Conservation (phyloP, 345 rosid genomes). For the Eutrema yunnanense region DNA sequence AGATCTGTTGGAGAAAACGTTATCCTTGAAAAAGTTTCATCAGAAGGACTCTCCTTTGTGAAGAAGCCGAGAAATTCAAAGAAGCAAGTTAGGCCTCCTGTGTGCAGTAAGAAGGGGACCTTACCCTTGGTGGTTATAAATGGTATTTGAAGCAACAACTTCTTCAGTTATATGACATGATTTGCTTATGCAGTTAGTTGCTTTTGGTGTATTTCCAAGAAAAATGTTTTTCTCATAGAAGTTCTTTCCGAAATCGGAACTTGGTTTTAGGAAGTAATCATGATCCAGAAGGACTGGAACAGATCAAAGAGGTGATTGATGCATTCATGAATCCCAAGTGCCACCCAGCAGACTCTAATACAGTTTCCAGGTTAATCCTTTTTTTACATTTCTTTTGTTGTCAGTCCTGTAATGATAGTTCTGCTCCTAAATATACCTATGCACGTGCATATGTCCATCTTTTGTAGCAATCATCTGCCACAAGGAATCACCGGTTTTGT, state of each 20-base stretch:
- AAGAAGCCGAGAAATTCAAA: slow-evolving; percentile 45
- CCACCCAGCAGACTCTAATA: slow-evolving; percentile 62
- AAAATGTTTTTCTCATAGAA: neutral
- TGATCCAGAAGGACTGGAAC: slow-evolving; percentile 33
- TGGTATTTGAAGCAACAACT: slow-evolving; percentile 36
- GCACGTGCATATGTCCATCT: neutral
- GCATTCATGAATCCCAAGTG: slow-evolving; percentile 86
- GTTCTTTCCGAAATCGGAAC: neutral
- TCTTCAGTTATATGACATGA: slow-evolving; percentile 2
- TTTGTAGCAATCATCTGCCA: slow-evolving; percentile 6
- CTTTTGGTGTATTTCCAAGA: neutral
- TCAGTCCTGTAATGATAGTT: neutral
- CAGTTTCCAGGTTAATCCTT: slow-evolving; percentile 48
- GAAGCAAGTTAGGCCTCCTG: slow-evolving; percentile 32
- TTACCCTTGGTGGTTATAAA: slow-evolving; percentile 29
- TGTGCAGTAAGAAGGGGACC: slow-evolving; percentile 29
- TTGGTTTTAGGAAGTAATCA: slow-evolving; percentile 27
- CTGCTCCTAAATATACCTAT: neutral
- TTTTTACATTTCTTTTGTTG: slow-evolving; percentile 6
- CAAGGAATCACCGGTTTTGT: neutral
- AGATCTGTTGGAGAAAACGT: slow-evolving; percentile 57
- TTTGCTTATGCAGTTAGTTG: slow-evolving; percentile 10
- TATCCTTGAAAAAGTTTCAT: slow-evolving; percentile 50
- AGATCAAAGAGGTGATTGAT: slow-evolving; percentile 55
- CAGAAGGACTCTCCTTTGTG: slow-evolving; percentile 52